phyloP scores from a whole-genome alignment of 78 protist species.

The Chrysochromulina tobinii region DNA sequence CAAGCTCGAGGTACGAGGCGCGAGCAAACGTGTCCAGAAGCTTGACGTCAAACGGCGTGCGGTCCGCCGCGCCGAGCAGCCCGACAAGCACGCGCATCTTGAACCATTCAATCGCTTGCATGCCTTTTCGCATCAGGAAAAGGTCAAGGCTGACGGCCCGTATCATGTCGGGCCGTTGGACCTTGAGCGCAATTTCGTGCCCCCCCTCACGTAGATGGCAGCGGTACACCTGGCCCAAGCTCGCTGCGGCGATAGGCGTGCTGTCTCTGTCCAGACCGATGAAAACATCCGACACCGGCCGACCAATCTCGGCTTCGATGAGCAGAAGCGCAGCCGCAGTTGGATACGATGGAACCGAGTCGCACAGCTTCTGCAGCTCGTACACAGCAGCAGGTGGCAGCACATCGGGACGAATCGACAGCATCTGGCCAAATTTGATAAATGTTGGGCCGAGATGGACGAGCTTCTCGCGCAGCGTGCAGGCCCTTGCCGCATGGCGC shows the following conservation, averaged over 20 bases:
- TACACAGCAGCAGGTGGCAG: neutral
- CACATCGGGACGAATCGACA: neutral
- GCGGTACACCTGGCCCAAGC: neutral
- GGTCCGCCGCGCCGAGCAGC: neutral
- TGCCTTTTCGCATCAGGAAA: neutral
- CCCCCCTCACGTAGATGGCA: neutral
- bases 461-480: neutral
- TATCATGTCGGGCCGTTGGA: conserved; percentile 5
- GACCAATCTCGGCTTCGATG: neutral
- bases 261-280: neutral
- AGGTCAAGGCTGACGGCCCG: conserved; percentile 15
- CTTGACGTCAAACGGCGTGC: neutral
- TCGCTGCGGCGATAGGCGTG: neutral
- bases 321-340: neutral
- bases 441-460: neutral
- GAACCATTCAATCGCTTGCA: too few species aligned
- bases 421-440: neutral
- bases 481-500: neutral
- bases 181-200: neutral
- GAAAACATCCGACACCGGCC: neutral
- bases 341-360: neutral
- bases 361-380: conserved; percentile 8
- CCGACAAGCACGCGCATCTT: neutral
- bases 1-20: conserved; percentile 19
- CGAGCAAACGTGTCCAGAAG: neutral